These are phyloP conservation scores for Jasminum sambac DNA, from an alignment of 257 asterid species.

Conservation along the genomic window DNA sequence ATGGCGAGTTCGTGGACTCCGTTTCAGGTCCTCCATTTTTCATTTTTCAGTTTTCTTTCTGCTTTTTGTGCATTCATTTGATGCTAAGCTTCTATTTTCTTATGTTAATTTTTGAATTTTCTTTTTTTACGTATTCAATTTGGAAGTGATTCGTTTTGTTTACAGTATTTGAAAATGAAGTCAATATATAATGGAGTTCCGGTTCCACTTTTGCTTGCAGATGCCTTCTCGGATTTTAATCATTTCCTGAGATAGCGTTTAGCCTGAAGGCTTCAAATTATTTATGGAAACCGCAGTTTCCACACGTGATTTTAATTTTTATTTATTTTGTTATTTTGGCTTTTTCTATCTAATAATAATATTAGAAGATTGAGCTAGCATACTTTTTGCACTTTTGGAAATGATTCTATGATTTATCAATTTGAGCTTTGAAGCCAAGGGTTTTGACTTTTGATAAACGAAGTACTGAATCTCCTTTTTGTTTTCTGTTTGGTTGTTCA, in stretches of 20 bases:
- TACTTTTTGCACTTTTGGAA: not conserved
- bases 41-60: not conserved
- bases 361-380: not conserved
- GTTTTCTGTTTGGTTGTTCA: not conserved
- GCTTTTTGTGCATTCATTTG: not conserved
- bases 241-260: not conserved
- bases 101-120: not conserved
- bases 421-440: not conserved
- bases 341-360: not conserved
- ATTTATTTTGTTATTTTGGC: not conserved
- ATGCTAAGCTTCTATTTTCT: not conserved
- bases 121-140: not conserved
- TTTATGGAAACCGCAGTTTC: not conserved
- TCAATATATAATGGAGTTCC: not conserved
- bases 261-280: not conserved
- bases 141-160: not conserved
- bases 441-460: not conserved
- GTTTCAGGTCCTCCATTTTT: constrained; percentile 45
- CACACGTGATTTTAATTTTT: not conserved
- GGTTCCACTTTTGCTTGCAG: not conserved
- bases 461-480: not conserved
- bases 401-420: not conserved
- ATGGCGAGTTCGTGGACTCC: constrained; percentile 63
- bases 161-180: not conserved
- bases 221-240: not conserved